Base-by-base conservation (phyloP, 2,329 filamentous ascomycete species). In the Pyrenophora teres region DNA sequence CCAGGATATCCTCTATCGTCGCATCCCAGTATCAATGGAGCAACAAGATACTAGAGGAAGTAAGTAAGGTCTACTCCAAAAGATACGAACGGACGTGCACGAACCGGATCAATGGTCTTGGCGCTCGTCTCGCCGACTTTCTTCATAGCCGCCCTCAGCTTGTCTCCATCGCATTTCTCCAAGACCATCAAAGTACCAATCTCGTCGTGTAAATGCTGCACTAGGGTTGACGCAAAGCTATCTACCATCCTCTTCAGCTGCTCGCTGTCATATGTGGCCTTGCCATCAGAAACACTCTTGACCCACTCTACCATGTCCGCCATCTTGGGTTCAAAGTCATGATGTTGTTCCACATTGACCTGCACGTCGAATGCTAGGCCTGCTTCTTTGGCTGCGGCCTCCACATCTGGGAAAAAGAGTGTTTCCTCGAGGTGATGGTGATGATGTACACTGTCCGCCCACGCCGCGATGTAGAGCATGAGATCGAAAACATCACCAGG, bases 381-480 rank as follows among this genome's bases (percentile, higher is more conserved):
- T 0, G 60, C 57, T 23, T 63, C 57, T 6, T 64, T 60, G 6
- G 64, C 65, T 16, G 71, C 55, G n/a, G 61, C 63, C 25, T 71
- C 69, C 5, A 75, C 52, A 25, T 60, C 66, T 1, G 74, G 73
- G 47, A 77, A 76, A 21, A 74, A 70, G 38, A 62, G 50, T 0
- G 38, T 50, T 42, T 76, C 74, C 46, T 76, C 74, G 31, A 61
- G 53, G 1, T 57, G 43, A 48, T 76, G 73, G 50, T 75, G 74
- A 50, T 74, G 70, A 32, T 74, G 57, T 4, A 76, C 67, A 32
- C 66, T 69, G 13, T 71, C 66, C 15, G 57, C 58, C 68, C 71
- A 76, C 9, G 66, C 67, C 2, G 57, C 50, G 6, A 70, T 58
- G 50, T 70, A 73, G 9, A 65, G 57, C 18, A 68, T 59, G 12